Evolutionary conservation across 768 basidiomycete genomes (phyloP).

Genomic region (Lactarius akahatsu): DNA sequence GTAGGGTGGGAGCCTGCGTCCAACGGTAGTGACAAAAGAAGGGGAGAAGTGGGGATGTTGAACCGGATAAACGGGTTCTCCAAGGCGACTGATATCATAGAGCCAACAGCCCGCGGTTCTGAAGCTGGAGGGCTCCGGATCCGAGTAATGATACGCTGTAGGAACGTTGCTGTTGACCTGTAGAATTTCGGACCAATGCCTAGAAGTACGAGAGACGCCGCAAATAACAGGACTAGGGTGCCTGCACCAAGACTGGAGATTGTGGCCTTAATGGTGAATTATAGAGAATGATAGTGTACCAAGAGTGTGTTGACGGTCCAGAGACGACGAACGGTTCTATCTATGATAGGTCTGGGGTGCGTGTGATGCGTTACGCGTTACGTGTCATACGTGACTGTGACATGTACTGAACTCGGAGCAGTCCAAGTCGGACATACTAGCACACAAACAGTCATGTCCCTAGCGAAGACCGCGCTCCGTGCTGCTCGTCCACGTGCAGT

Average conservation of each 20-base stretch:
- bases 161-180: neutral
- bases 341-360: neutral
- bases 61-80: constrained; percentile 21
- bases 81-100: constrained; percentile 12
- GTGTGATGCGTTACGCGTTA: neutral
- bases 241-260: constrained; percentile 19
- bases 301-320: neutral
- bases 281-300: constrained; percentile 5
- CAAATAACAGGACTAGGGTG: constrained; percentile 20
- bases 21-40: constrained; percentile 22
- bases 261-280: constrained; percentile 20
- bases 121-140: constrained; percentile 12
- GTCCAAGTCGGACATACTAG: neutral
- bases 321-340: neutral
- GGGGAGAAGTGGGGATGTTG: constrained; percentile 25
- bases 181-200: constrained; percentile 15
- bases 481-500: constrained; percentile 17
- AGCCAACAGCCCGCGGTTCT: constrained; percentile 1
- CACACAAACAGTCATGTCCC: constrained; percentile 20
- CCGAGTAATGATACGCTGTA: constrained; percentile 8
- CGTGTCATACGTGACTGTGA: constrained; percentile 4
- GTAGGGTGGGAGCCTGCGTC: constrained; percentile 8
- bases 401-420: neutral
- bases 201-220: constrained; percentile 12
- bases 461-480: constrained; percentile 20